Percentiles rank a stretch among this genome's conserved stretches.
phyloP scores from a whole-genome alignment of 192 early-diverging fungal genomes.

The Coemansia reversa region DNA sequence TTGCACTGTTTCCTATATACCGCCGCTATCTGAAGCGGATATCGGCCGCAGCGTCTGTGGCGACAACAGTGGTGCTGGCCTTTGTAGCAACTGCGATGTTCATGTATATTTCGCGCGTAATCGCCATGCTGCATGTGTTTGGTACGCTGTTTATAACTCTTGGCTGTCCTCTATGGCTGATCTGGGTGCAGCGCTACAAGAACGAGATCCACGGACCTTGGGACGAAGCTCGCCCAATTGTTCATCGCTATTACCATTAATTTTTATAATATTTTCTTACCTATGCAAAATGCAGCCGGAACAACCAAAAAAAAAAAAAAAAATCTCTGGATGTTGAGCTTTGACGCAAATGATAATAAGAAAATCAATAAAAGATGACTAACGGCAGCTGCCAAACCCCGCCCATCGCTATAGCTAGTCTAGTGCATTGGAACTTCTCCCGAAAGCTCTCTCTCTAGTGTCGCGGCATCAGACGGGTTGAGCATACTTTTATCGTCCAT shows the following conservation, averaged over 20 bases:
- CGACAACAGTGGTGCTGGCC: conserved; percentile 60
- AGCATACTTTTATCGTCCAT: conserved; percentile 15
- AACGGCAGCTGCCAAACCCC: too few relatives aligned
- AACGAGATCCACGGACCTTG: conserved; percentile 97
- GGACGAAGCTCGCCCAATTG: conserved; percentile 87
- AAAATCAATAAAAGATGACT: too few relatives aligned
- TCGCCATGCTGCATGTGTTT: conserved; percentile 67
- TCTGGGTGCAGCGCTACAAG: conserved; percentile 93
- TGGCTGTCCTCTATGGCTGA: conserved; percentile 87
- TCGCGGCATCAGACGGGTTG: conserved; percentile 27
- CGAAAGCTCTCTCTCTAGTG: conserved; percentile 47
- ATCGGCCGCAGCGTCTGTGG: conserved; percentile 54
- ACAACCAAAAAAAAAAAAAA: too few relatives aligned
- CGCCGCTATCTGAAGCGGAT: conserved; percentile 72
- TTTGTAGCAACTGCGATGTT: conserved; percentile 64
- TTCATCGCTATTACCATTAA: conserved; percentile 57
- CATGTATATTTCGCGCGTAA: conserved; percentile 64
- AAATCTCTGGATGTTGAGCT: too few relatives aligned
- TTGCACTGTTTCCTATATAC: conserved; percentile 93
- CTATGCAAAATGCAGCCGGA: conserved; percentile 1
- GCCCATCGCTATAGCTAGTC: too few relatives aligned
- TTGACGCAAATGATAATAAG: too few relatives aligned
- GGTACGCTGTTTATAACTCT: conserved; percentile 79
- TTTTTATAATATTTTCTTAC: neutral
- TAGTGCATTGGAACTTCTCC: conserved; percentile 40